Conservation (phyloP, 306 rosid genomes). For the Chamaecrista fasciculata region DNA sequence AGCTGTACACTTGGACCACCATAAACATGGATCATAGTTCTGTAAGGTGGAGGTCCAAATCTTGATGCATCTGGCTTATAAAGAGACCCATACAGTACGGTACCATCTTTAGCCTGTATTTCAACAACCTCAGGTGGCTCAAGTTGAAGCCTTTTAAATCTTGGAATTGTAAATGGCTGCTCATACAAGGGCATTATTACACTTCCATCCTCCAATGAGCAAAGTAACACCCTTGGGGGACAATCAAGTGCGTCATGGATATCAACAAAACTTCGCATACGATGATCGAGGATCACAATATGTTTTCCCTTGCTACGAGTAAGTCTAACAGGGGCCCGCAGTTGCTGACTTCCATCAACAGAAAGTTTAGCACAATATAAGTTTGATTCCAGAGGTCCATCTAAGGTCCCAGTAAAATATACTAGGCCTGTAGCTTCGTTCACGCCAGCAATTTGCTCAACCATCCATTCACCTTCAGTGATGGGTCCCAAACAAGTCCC, state of each 20-base stretch:
- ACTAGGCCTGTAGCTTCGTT: conserved; percentile 78
- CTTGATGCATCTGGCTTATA: conserved; percentile 77
- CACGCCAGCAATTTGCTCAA: conserved; percentile 92
- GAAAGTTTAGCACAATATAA: conserved; percentile 68
- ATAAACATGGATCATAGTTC: conserved; percentile 83
- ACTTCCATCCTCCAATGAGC: conserved; percentile 87
- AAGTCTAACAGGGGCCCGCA: conserved; percentile 67
- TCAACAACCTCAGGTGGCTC: conserved; percentile 76
- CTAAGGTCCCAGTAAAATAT: conserved; percentile 87
- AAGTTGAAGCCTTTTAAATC: conserved; percentile 72
- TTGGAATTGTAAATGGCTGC: conserved; percentile 57
- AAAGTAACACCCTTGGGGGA: conserved; percentile 78
- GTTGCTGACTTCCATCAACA: conserved; percentile 52
- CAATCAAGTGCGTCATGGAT: conserved; percentile 69
- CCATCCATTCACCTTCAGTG: conserved; percentile 99
- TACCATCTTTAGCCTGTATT: conserved; percentile 65
- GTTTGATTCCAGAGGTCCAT: conserved; percentile 86
- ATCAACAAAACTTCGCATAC: conserved; percentile 72
- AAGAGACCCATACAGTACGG: conserved; percentile 66
- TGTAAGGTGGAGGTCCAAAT: conserved; percentile 97
- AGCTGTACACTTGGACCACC: conserved; percentile 97
- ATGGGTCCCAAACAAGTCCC: conserved; percentile 80
- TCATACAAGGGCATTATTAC: conserved; percentile 67
- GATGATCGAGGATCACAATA: conserved; percentile 81
- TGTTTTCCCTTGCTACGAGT: conserved; percentile 85